phyloP scores from a whole-genome alignment of 2,329 filamentous ascomycete genomes.

The Cladosporium sp. region DNA sequence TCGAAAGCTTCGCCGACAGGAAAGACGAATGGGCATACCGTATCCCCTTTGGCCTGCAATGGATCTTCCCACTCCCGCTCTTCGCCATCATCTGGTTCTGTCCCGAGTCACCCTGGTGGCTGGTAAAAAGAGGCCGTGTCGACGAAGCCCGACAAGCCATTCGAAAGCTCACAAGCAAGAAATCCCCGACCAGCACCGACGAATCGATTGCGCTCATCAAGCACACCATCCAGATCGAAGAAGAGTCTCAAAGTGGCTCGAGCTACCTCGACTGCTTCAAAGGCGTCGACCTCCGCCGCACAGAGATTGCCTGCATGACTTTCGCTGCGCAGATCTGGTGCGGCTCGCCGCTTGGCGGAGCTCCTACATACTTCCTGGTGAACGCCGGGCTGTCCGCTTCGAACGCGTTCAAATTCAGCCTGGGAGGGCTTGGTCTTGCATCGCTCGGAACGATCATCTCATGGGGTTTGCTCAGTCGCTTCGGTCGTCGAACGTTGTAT shows the following conservation, averaged over 20 bases:
- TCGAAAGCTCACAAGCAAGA: conserved; percentile 23
- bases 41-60: conserved; percentile 44
- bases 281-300: conserved; percentile 42
- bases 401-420: conserved; percentile 30
- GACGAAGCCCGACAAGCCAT: conserved; percentile 25
- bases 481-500: conserved; percentile 35
- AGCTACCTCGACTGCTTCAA: conserved; percentile 36
- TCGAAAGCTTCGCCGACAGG: conserved; percentile 19
- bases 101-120: conserved; percentile 31
- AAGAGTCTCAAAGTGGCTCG: conserved; percentile 23
- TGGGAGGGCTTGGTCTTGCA: conserved; percentile 21
- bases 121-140: conserved; percentile 29
- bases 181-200: conserved; percentile 14
- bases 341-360: conserved; percentile 30
- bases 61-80: conserved; percentile 43
- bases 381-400: conserved; percentile 30
- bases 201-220: conserved; percentile 35
- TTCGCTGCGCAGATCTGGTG: conserved; percentile 32
- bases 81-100: conserved; percentile 27
- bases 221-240: conserved; percentile 31
- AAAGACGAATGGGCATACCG: conserved; percentile 34
- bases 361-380: conserved; percentile 34
- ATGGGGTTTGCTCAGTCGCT: conserved; percentile 30
- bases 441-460: conserved; percentile 28
- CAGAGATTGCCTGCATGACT: conserved; percentile 35